phyloP scores from a whole-genome alignment of 768 basidiomycete genomes.

The Panaeolus papilionaceus region DNA sequence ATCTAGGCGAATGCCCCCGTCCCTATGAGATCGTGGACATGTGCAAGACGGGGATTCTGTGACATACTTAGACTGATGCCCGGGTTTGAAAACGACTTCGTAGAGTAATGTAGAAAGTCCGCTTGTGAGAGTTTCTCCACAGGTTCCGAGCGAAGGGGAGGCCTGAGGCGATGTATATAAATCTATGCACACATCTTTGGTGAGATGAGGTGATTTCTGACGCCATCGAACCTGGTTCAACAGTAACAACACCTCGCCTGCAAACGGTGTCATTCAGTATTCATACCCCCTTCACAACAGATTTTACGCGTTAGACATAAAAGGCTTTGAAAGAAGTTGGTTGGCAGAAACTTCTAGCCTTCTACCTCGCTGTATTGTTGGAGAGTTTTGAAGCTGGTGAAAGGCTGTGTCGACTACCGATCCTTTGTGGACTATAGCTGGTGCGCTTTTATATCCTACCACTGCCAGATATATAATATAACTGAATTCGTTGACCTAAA shows the following conservation, averaged over 20 bases:
- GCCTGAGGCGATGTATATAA: background rate
- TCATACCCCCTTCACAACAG: background rate
- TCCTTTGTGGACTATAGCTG: background rate
- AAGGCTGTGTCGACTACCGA: background rate
- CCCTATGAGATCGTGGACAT: background rate
- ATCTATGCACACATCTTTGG: background rate
- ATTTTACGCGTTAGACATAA: background rate
- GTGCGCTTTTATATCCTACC: background rate
- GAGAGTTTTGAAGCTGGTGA: background rate
- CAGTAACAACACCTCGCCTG: background rate
- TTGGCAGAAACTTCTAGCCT: background rate
- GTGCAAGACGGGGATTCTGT: slow-evolving; percentile 2
- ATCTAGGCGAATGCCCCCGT: background rate
- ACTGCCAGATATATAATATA: background rate
- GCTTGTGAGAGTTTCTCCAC: slow-evolving; percentile 4
- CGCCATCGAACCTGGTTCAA: slow-evolving; percentile 7
- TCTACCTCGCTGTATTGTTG: background rate
- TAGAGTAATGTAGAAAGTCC: background rate
- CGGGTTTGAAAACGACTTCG: background rate
- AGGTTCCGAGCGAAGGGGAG: background rate
- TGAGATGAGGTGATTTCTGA: slow-evolving; percentile 13
- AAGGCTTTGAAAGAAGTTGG: background rate
- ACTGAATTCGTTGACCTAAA: background rate
- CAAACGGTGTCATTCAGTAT: background rate
- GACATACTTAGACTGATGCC: background rate